A percentile compares a stretch with the other conserved stretches of the same genome.
These are phyloP conservation scores for Eutypa lata DNA, from an alignment of 2,329 filamentous ascomycete genomes.

Conservation along the genomic window DNA sequence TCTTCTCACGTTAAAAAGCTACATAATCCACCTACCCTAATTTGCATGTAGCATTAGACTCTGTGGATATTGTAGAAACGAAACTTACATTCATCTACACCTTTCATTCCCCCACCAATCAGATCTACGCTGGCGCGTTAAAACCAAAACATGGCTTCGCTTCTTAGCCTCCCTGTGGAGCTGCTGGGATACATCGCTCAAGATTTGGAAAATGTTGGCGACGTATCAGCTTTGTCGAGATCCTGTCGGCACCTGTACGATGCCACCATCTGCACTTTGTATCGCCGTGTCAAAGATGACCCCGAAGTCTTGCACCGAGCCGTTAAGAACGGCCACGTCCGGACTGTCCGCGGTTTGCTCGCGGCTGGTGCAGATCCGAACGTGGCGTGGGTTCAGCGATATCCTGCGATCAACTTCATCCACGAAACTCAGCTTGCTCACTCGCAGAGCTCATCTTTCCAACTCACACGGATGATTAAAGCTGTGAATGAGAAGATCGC, in stretches of 20 bases:
- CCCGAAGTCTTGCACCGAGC: conserved; percentile 13
- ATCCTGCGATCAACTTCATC: background rate
- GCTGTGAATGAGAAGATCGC: background rate
- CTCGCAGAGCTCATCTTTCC: too few relatives aligned
- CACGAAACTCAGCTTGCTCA: background rate
- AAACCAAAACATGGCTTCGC: too few relatives aligned
- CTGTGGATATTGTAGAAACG: too few relatives aligned
- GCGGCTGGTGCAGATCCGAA: conserved; percentile 16
- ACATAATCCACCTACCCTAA: too few relatives aligned
- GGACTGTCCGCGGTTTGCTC: conserved; percentile 11
- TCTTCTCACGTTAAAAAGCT: too few relatives aligned
- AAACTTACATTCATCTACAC: background rate
- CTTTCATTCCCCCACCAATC: background rate
- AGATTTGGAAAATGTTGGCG: conserved; percentile 2
- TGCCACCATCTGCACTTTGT: conserved; percentile 8
- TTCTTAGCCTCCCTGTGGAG: conserved; percentile 5
- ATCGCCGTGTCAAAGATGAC: conserved; percentile 10
- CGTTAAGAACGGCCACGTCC: conserved; percentile 9
- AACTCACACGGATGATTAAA: background rate
- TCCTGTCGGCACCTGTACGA: conserved; percentile 14
- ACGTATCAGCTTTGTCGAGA: conserved; percentile 14
- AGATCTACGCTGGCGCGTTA: too few relatives aligned
- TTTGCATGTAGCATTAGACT: too few relatives aligned
- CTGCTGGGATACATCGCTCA: conserved; percentile 7
- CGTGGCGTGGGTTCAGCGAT: conserved; percentile 1